A percentile compares a stretch with the other conserved stretches of the same genome.
These are phyloP conservation scores for Ogataea chonburiensis DNA, from an alignment of 805 yeast species.

Conservation along the genomic window DNA sequence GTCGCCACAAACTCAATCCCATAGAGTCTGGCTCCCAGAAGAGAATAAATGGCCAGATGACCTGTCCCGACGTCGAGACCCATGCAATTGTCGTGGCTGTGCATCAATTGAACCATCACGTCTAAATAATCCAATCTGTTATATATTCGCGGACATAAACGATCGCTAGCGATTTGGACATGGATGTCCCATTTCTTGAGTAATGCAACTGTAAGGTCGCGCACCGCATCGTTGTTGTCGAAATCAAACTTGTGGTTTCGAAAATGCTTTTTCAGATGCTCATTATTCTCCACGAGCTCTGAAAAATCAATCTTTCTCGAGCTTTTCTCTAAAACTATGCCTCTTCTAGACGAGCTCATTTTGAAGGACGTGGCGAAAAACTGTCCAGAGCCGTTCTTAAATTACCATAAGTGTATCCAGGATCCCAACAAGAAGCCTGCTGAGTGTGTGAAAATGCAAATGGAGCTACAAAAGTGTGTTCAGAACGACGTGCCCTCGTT, in stretches of 20 bases:
- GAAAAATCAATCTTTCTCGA: conserved; percentile 14
- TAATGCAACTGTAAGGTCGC: conserved; percentile 23
- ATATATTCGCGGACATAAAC: conserved; percentile 35
- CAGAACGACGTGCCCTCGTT: conserved; percentile 65
- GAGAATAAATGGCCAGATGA: conserved; percentile 45
- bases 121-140: conserved; percentile 32
- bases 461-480: conserved; percentile 60
- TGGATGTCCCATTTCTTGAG: conserved; percentile 21
- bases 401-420: conserved; percentile 70
- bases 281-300: conserved; percentile 17
- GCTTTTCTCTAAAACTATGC: conserved; percentile 34
- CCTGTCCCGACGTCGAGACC: conserved; percentile 54
- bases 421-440: conserved; percentile 39
- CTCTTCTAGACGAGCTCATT: conserved; percentile 65
- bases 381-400: conserved; percentile 72
- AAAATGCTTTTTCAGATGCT: conserved; percentile 17
- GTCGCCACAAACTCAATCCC: conserved; percentile 36
- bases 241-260: conserved; percentile 21
- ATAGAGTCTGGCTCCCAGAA: conserved; percentile 33
- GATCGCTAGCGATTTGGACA: conserved; percentile 15
- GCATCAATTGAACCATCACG: conserved; percentile 19
- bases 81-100: conserved; percentile 1
- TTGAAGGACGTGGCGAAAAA: conserved; percentile 75
- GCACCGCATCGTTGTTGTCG: conserved; percentile 22
- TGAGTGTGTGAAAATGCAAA: conserved; percentile 57